Base-by-base conservation (phyloP, 176 grass and related monocot genomes). In the Otatea glauca region DNA sequence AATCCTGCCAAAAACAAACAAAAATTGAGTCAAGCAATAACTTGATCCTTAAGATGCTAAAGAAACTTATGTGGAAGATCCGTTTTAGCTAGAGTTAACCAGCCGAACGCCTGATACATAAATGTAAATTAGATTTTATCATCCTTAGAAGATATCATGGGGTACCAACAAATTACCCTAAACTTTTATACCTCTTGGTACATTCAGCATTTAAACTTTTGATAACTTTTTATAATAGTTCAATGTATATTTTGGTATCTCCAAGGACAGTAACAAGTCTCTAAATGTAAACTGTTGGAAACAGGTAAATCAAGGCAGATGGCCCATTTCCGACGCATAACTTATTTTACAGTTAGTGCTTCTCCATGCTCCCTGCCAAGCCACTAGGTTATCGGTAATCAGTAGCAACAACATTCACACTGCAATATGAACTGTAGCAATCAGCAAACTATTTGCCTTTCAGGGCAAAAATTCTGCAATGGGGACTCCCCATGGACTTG, bases 361-460 rank as follows among this genome's bases (percentile, higher is more conserved):
- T 69, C 49, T 24, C 45, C 68, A 50, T 68, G 9, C 27, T 37
- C 73, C 62, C 17, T 14, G 32, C 44, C 23, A 88, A 72, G 48
- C 17, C 15, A 17, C 6, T n/a, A 83, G 68, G 53, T 21, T 88
- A 21, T 49, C 49, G 0, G 81, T 70, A 65, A 56, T 11, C 56
- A 15, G 66, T 7, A 49, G 44, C 45, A 77, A 42, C 20, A 25
- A 59, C 21, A 43, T 43, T 25, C 37, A 7, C 24, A 16, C 6
- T 81, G 18, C 66, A 72, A 21, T 78, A 74, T 3, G 82, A 17
- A 56, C 68, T 13, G 53, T 4, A 9, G 65, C 51, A 7, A 49
- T 86, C 4, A 9, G 64, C 61, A 7, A 49, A 89, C 15, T 65
- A 90, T 73, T 61, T 63, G 34, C 27, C 69, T 84, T 84, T 21